These are phyloP conservation scores for Buddleja alternifolia DNA, from an alignment of 257 asterid genomes.

Conservation along the genomic window DNA sequence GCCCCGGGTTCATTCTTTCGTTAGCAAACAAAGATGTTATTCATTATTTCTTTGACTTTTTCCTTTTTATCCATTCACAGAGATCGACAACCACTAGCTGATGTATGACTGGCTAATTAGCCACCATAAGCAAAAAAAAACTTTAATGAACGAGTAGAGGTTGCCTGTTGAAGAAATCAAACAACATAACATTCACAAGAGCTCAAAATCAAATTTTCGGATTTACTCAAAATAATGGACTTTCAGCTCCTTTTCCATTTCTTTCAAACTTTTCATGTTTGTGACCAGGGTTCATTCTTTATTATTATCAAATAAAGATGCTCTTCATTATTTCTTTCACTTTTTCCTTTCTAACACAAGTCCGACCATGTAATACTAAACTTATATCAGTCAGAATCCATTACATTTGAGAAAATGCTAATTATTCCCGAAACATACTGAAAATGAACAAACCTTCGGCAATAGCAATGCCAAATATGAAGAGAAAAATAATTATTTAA, in stretches of 20 bases:
- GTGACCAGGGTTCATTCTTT: too few species aligned
- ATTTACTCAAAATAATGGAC: background rate
- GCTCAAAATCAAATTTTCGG: background rate
- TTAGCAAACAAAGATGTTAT: too few species aligned
- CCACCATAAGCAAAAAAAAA: slow-evolving; percentile 35
- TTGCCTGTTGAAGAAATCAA: background rate
- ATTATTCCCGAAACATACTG: background rate
- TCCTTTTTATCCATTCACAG: slow-evolving; percentile 48
- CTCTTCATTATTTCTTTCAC: too few species aligned
- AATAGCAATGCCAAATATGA: background rate
- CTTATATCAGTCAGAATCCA: background rate
- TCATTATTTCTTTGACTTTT: too few species aligned
- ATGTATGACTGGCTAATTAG: slow-evolving; percentile 57
- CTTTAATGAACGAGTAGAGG: background rate
- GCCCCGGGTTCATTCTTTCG: too few species aligned
- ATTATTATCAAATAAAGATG: too few species aligned
- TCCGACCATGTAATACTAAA: background rate
- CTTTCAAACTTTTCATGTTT: too few species aligned
- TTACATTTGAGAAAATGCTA: background rate
- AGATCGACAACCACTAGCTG: slow-evolving; percentile 40
- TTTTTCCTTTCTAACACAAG: too few species aligned
- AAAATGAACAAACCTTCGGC: background rate
- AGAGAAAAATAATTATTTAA: too few species aligned
- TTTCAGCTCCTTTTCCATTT: background rate
- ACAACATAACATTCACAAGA: background rate